Conservation (phyloP, 306 rosid genomes). For the Quercus variabilis region DNA sequence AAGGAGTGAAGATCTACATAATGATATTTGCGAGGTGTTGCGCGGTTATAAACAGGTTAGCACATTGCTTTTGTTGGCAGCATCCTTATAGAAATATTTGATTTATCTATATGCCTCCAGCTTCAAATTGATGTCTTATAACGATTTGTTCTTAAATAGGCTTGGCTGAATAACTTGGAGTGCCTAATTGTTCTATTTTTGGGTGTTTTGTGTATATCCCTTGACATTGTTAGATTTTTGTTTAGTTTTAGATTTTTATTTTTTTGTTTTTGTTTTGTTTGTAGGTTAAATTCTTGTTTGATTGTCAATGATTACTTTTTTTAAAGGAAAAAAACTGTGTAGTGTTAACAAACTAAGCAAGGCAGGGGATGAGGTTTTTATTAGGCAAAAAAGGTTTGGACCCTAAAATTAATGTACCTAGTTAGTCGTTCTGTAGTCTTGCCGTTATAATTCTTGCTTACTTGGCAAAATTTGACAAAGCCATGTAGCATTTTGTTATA, state of each 20-base stretch:
- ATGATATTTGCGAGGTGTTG: slow-evolving; percentile 89
- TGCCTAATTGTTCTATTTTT: not conserved
- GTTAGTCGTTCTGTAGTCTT: too few species aligned
- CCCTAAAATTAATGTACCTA: too few species aligned
- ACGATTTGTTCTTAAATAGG: not conserved
- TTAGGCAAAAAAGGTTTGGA: too few species aligned
- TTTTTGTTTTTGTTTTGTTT: not conserved
- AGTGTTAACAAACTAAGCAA: not conserved
- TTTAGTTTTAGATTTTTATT: too few species aligned
- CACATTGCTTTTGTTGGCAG: slow-evolving; percentile 19
- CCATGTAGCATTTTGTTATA: too few species aligned
- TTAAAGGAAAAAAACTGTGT: not conserved
- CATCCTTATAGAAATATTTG: not conserved
- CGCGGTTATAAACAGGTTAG: slow-evolving; percentile 95
- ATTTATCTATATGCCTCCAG: not conserved
- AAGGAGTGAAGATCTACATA: slow-evolving; percentile 84
- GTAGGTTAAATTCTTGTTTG: not conserved
- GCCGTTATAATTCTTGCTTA: too few species aligned
- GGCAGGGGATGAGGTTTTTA: not conserved
- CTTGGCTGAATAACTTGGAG: not conserved
- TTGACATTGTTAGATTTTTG: not conserved
- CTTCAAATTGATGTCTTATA: slow-evolving; percentile 1
- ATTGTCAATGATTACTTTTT: not conserved
- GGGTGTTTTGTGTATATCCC: not conserved
- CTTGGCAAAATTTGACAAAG: too few species aligned